Conservation (phyloP, 2,329 filamentous ascomycete species). For the Drechslerella dactyloides region DNA sequence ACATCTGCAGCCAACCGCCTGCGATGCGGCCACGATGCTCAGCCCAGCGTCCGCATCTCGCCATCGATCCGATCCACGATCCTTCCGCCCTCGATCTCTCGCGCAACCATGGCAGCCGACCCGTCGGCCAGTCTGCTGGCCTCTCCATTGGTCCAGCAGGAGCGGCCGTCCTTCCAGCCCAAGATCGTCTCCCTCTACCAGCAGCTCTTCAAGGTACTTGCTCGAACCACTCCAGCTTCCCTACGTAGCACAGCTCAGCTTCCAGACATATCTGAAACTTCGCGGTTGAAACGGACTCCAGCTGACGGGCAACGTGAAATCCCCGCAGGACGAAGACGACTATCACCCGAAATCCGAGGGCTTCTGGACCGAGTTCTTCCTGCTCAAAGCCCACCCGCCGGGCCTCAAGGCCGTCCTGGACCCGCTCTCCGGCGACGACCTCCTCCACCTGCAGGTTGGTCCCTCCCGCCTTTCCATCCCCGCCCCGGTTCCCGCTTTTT, state of each 20-base stretch:
- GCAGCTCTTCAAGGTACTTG: conserved; percentile 75
- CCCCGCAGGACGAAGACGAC: conserved; percentile 69
- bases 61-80: conserved; percentile 13
- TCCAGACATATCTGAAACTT: no score
- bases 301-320: no score
- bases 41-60: conserved; percentile 4
- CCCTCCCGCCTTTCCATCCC: background rate
- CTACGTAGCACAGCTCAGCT: no score
- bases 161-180: conserved; percentile 88
- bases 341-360: conserved; percentile 75
- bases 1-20: background rate
- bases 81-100: background rate
- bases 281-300: no score
- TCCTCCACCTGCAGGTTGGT: conserved; percentile 72
- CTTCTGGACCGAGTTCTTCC: conserved; percentile 96
- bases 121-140: conserved; percentile 55
- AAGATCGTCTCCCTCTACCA: conserved; percentile 93
- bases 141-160: conserved; percentile 92
- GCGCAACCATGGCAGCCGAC: conserved; percentile 29
- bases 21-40: conserved; percentile 10
- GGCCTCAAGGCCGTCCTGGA: conserved; percentile 73
- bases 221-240: background rate
- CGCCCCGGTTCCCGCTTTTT: background rate
- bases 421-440: conserved; percentile 73
- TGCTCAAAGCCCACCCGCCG: conserved; percentile 77